These are phyloP conservation scores for Aureobasidium pullulans DNA, from an alignment of 2,329 filamentous ascomycete species.

Conservation along the genomic window DNA sequence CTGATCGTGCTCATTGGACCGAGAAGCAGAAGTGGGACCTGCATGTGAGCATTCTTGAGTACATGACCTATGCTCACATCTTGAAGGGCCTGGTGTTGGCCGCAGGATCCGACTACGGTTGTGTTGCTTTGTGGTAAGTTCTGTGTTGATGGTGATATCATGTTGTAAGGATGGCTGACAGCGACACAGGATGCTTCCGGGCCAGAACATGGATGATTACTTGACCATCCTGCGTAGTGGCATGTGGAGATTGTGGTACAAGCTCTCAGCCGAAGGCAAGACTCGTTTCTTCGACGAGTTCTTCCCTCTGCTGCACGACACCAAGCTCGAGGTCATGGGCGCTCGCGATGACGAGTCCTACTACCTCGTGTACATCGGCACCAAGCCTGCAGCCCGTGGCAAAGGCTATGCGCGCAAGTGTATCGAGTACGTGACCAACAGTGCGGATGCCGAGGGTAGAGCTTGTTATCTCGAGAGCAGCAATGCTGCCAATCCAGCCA, in stretches of 20 bases:
- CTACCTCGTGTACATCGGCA: conserved; percentile 80
- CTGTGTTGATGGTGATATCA: neutral
- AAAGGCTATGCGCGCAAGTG: conserved; percentile 67
- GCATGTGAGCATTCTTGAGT: conserved; percentile 70
- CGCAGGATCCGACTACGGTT: conserved; percentile 68
- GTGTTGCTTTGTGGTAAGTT: conserved; percentile 69
- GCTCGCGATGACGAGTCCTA: conserved; percentile 58
- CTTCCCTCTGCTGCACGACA: conserved; percentile 64
- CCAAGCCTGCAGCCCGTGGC: conserved; percentile 60
- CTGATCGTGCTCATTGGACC: conserved; percentile 56
- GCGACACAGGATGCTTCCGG: conserved; percentile 61
- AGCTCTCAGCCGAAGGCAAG: conserved; percentile 64
- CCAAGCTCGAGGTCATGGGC: conserved; percentile 63
- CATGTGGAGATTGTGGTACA: conserved; percentile 69
- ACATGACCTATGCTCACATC: conserved; percentile 68
- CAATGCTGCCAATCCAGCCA: conserved; percentile 57
- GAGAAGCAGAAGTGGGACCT: conserved; percentile 66
- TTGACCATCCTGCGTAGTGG: conserved; percentile 65
- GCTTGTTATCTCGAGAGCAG: conserved; percentile 75
- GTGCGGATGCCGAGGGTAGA: conserved; percentile 60
- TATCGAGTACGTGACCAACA: conserved; percentile 59
- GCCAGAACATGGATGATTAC: conserved; percentile 64
- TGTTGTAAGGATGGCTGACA: neutral
- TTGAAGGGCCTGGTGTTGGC: conserved; percentile 67
- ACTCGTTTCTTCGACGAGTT: conserved; percentile 72